Evolutionary conservation across 2,329 filamentous ascomycete genomes (phyloP).

Genomic region (Colletotrichum sublineola): DNA sequence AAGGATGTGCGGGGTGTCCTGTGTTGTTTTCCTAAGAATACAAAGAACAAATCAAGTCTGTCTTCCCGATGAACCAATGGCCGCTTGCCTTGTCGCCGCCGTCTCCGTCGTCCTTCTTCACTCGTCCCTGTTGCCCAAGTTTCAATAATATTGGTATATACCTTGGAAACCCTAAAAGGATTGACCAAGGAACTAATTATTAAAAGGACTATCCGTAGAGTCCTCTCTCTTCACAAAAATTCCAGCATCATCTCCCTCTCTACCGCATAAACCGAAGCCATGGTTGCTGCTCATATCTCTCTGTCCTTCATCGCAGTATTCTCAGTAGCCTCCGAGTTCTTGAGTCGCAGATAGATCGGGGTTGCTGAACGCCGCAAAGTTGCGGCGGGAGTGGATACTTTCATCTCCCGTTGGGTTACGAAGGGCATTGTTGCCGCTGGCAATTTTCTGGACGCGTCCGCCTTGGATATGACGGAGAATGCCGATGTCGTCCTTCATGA

Average conservation of each 20-base stretch:
- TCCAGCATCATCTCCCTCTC: not conserved
- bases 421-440: not conserved
- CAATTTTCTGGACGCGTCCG: constrained; percentile 21
- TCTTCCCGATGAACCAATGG: not conserved
- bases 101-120: not conserved
- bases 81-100: not conserved
- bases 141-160: not conserved
- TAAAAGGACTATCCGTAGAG: not conserved
- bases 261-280: not conserved
- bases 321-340: not conserved
- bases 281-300: not conserved
- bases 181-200: too few species aligned
- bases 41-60: not conserved
- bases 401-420: not conserved
- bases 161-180: not conserved
- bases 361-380: not conserved
- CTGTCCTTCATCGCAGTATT: not conserved
- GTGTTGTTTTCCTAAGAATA: not conserved
- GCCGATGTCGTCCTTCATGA: constrained; percentile 5
- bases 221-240: not conserved
- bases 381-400: not conserved
- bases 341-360: not conserved
- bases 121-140: not conserved
- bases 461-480: constrained; percentile 12
- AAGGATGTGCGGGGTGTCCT: not conserved